A percentile compares a stretch with the other conserved stretches of the same genome.
Conservation (phyloP, 768 basidiomycete species). For the Tricholoma furcatifolium region DNA sequence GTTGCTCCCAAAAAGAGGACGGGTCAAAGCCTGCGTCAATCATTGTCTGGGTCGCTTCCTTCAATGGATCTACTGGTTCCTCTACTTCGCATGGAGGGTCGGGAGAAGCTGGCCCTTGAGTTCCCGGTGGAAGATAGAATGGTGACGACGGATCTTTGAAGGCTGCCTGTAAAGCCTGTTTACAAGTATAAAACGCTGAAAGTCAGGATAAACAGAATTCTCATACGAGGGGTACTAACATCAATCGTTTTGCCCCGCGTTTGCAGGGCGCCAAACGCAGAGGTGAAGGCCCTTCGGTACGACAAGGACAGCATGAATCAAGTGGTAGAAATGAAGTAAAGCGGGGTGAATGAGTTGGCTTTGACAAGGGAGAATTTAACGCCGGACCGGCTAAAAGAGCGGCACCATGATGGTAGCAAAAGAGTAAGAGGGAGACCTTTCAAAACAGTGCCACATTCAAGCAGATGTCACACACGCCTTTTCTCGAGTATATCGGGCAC, state of each 20-base stretch:
- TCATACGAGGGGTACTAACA: neutral
- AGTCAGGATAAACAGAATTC: neutral
- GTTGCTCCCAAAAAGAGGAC: conserved; percentile 73
- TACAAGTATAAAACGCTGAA: neutral
- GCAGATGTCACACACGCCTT: no score
- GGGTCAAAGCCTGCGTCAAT: conserved; percentile 53
- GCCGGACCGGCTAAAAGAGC: no score
- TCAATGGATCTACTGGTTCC: conserved; percentile 21
- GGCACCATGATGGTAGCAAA: no score
- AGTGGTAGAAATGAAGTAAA: neutral
- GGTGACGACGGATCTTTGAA: conserved; percentile 66
- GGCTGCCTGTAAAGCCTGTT: conserved; percentile 57
- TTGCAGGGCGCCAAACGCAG: neutral
- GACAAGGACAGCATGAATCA: conserved; percentile 5
- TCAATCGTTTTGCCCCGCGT: conserved; percentile 9
- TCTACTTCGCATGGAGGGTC: conserved; percentile 35
- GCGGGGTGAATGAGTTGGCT: neutral
- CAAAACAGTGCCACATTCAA: no score
- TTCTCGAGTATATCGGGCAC: no score
- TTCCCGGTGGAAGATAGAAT: conserved; percentile 61
- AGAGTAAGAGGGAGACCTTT: no score
- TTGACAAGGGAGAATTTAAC: no score
- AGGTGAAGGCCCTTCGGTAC: neutral
- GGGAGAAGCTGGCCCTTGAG: conserved; percentile 57
- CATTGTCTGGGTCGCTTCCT: conserved; percentile 43